phyloP scores from a whole-genome alignment of 139 green algal genomes.

The Mychonastes homosphaera region DNA sequence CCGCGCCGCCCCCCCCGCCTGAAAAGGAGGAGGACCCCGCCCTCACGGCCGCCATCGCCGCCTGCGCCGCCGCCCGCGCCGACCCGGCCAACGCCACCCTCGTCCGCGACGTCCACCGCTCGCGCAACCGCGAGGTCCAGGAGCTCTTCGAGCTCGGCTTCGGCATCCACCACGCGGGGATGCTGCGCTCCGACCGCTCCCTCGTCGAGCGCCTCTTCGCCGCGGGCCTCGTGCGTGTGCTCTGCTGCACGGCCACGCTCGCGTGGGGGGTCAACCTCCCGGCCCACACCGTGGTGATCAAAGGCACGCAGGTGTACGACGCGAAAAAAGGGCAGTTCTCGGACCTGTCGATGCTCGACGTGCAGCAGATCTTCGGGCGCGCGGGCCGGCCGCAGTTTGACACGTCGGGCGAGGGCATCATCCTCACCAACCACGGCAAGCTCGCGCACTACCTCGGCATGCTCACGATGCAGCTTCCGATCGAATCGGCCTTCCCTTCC shows the following conservation, averaged over 20 bases:
- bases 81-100: too few species aligned
- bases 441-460: constrained; percentile 92
- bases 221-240: constrained; percentile 70
- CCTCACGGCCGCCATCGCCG: too few species aligned
- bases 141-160: constrained; percentile 79
- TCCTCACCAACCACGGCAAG: constrained; percentile 94
- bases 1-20: neutral
- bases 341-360: constrained; percentile 93
- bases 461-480: constrained; percentile 77
- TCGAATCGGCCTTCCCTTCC: constrained; percentile 76
- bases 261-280: constrained; percentile 98
- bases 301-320: constrained; percentile 98
- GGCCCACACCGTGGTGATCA: constrained; percentile 94
- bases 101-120: too few species aligned
- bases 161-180: constrained; percentile 94
- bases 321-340: constrained; percentile 80
- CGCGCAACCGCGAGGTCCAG: constrained; percentile 70
- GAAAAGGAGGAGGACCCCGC: too few species aligned
- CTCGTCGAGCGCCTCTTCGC: constrained; percentile 87
- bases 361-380: constrained; percentile 98
- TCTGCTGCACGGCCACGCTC: constrained; percentile 92
- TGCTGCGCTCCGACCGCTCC: constrained; percentile 86
- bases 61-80: too few species aligned
- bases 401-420: constrained; percentile 72
- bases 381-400: constrained; percentile 85